phyloP scores from a whole-genome alignment of 331 rosid species.

The Quercus lobata region DNA sequence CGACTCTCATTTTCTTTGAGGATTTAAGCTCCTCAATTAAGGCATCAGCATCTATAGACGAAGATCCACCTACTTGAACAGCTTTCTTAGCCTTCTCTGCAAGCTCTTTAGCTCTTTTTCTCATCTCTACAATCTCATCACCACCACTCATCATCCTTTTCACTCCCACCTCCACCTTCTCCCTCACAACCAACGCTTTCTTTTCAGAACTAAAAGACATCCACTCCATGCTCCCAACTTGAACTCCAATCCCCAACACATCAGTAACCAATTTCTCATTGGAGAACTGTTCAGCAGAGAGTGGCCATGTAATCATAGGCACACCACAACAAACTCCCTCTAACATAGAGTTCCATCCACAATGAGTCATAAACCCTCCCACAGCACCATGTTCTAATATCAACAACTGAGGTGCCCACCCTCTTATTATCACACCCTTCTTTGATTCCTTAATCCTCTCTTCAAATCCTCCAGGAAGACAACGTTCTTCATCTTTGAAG shows the following conservation, averaged over 20 bases:
- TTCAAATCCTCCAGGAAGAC: conserved; percentile 38
- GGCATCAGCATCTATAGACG: background rate
- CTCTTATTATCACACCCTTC: conserved; percentile 50
- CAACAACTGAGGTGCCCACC: conserved; percentile 67
- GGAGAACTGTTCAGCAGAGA: conserved; percentile 48
- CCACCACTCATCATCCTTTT: conserved; percentile 37
- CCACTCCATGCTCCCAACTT: conserved; percentile 56
- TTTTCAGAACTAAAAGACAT: background rate
- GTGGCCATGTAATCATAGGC: conserved; percentile 59
- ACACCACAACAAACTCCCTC: conserved; percentile 43
- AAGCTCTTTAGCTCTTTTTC: background rate
- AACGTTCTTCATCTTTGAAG: background rate
- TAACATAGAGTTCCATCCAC: conserved; percentile 59
- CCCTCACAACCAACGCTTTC: conserved; percentile 31
- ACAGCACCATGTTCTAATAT: conserved; percentile 42
- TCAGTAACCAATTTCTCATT: conserved; percentile 48
- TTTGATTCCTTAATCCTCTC: conserved; percentile 33
- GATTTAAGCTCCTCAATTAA: background rate
- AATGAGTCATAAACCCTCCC: conserved; percentile 56
- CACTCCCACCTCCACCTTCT: conserved; percentile 40
- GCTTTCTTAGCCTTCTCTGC: background rate
- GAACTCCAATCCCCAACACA: conserved; percentile 43
- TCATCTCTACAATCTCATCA: conserved; percentile 30
- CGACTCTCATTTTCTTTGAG: background rate
- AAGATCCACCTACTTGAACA: background rate